phyloP scores from a whole-genome alignment of 169 alveolate genomes.

The Perkinsus chesapeaki region DNA sequence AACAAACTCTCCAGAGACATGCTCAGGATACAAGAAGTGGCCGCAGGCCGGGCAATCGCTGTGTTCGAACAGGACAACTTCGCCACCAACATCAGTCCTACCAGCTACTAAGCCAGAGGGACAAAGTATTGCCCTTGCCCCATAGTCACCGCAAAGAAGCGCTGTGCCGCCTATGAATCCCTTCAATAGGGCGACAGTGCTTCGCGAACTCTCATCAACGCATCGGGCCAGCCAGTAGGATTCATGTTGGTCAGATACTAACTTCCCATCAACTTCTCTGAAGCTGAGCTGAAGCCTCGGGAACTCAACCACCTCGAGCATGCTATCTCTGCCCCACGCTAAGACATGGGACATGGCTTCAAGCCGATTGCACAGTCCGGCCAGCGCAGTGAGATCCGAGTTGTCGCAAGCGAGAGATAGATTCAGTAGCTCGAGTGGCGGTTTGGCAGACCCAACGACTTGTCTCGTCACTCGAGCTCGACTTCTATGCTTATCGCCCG shows the following conservation, averaged over 20 bases:
- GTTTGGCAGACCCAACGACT: not conserved
- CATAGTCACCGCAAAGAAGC: not conserved
- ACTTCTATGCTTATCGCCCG: not conserved
- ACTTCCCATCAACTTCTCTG: not conserved
- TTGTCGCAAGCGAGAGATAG: not conserved
- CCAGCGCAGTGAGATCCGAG: not conserved
- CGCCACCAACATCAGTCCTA: not conserved
- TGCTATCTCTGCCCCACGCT: slow-evolving; percentile 15
- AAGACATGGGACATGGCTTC: slow-evolving; percentile 29
- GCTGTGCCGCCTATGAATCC: not conserved
- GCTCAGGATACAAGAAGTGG: not conserved
- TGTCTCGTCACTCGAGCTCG: not conserved
- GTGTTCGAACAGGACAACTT: not conserved
- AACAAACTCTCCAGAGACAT: not conserved
- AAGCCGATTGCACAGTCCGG: slow-evolving; percentile 1
- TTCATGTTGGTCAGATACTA: not conserved
- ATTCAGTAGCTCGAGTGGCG: not conserved
- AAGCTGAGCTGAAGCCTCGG: slow-evolving; percentile 32
- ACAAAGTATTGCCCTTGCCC: not conserved
- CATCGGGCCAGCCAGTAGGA: not conserved
- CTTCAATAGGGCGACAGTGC: not conserved
- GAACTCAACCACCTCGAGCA: slow-evolving; percentile 20
- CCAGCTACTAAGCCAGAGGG: not conserved
- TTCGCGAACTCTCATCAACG: not conserved
- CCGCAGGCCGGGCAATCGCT: not conserved